phyloP scores from a whole-genome alignment of 768 basidiomycete genomes.

The Phlebiopsis gigantea region DNA sequence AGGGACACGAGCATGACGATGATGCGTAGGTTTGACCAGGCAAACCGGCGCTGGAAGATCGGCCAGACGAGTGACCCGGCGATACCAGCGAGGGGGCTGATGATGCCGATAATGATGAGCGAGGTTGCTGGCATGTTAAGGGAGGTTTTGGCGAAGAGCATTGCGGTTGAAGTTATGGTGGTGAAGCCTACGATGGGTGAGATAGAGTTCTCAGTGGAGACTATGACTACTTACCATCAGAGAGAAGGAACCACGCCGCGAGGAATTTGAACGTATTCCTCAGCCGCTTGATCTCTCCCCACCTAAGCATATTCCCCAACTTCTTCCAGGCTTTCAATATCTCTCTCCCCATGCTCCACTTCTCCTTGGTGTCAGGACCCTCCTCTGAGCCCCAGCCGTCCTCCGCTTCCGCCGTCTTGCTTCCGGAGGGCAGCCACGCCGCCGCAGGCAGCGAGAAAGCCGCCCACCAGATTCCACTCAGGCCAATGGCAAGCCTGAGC shows the following conservation, averaged over 20 bases:
- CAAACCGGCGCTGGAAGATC: conserved; percentile 54
- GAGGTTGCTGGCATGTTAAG: conserved; percentile 75
- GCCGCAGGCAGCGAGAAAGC: conserved; percentile 75
- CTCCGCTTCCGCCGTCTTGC: conserved; percentile 13
- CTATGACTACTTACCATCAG: conserved; percentile 58
- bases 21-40: conserved; percentile 63
- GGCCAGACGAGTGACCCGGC: conserved; percentile 84
- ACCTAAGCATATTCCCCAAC: conserved; percentile 68
- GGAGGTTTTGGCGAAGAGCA: conserved; percentile 88
- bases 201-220: neutral
- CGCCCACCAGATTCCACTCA: conserved; percentile 89
- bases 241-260: conserved; percentile 90
- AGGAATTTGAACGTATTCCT: conserved; percentile 87
- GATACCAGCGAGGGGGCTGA: conserved; percentile 77
- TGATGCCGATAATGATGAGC: conserved; percentile 73
- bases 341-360: conserved; percentile 47
- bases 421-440: conserved; percentile 56
- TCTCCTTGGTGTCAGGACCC: conserved; percentile 8
- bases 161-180: conserved; percentile 86
- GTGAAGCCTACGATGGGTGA: conserved; percentile 59
- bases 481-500: conserved; percentile 75
- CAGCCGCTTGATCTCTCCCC: conserved; percentile 66
- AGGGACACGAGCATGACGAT: conserved; percentile 63
- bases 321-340: conserved; percentile 69
- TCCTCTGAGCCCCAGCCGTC: conserved; percentile 10